phyloP scores from a whole-genome alignment of 2,329 filamentous ascomycete species.

The Trichophyton rubrum region DNA sequence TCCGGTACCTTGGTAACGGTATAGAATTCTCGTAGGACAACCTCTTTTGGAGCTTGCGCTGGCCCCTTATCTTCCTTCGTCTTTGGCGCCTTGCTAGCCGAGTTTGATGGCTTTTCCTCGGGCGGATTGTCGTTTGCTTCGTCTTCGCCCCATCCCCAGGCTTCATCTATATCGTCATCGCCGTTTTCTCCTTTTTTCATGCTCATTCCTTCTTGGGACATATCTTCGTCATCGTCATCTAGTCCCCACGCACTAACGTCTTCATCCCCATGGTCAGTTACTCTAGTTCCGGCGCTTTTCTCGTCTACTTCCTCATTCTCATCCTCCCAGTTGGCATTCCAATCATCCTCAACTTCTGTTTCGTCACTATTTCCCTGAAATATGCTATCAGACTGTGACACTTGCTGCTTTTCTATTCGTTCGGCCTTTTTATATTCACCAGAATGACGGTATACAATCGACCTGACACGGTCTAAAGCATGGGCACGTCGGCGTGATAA shows the following conservation, averaged over 20 bases:
- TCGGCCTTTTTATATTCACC: conserved; percentile 60
- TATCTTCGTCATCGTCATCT: conserved; percentile 26
- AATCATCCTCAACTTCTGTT: conserved; percentile 64
- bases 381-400: conserved; percentile 57
- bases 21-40: conserved; percentile 75
- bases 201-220: conserved; percentile 13
- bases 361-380: conserved; percentile 44
- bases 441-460: conserved; percentile 54
- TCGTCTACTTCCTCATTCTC: conserved; percentile 45
- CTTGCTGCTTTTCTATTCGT: conserved; percentile 68
- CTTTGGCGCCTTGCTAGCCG: conserved; percentile 11
- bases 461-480: conserved; percentile 62
- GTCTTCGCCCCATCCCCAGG: conserved; percentile 63
- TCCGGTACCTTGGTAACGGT: conserved; percentile 80
- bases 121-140: conserved; percentile 45
- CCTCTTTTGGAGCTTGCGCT: conserved; percentile 39
- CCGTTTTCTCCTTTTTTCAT: conserved; percentile 24
- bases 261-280: conserved; percentile 26
- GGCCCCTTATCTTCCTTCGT: conserved; percentile 14
- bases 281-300: conserved; percentile 10
- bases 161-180: conserved; percentile 42
- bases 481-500: conserved; percentile 69
- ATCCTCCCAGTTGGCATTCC: conserved; percentile 46
- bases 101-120: conserved; percentile 13
- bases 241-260: conserved; percentile 42